Base-by-base conservation (phyloP, 306 rosid genomes). In the Fragaria iinumae region DNA sequence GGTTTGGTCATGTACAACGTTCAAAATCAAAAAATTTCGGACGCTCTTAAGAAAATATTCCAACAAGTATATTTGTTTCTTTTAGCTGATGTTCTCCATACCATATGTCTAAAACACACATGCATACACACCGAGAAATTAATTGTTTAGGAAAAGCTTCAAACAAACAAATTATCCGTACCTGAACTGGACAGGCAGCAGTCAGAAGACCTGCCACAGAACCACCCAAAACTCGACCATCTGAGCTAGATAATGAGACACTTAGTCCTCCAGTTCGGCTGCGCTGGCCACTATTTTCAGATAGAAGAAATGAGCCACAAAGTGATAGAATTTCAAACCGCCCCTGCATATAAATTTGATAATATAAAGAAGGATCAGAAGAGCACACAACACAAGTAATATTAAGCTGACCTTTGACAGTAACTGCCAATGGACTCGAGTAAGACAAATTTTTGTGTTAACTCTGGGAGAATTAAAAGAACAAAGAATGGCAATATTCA, bases 171-270 rank as follows among this genome's bases (percentile, higher is more conserved):
- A 74, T 34, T 34, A 67, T n/a, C 53, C 29, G 4, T 57, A 91
- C 97, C 97, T 91, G 97, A 86, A 93, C 83, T 59, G 98, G 91
- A 39, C 93, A 76, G 66, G 96, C 95, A 75, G 98, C 97, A 1
- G 80, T 80, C n/a, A 91, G 52, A 77, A 86, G 85, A 32, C 93
- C 93, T 2, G 87, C 96, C 39, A 93, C 91, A 7, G 85, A 76
- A 14, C 98, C 98, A 10, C 98, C 96, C 73, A 93, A 75, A 45
- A 86, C 87, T 39, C 88, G 89, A 44, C 96, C 93, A 79, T 93
- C 96, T 69, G 96, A 90, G 29, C 92, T 92, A 0, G 91, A 87
- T 73, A 91, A 78, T 41, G 91, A 79, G 73, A 91, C 91, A 8
- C 87, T 91, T 78, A 93, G 73, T 5, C 90, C 91, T 70, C 93